A percentile compares a stretch with the other conserved stretches of the same genome.
These are phyloP conservation scores for Sugiyamaella novakii DNA, from an alignment of 1,139 yeast genomes.

Conservation along the genomic window DNA sequence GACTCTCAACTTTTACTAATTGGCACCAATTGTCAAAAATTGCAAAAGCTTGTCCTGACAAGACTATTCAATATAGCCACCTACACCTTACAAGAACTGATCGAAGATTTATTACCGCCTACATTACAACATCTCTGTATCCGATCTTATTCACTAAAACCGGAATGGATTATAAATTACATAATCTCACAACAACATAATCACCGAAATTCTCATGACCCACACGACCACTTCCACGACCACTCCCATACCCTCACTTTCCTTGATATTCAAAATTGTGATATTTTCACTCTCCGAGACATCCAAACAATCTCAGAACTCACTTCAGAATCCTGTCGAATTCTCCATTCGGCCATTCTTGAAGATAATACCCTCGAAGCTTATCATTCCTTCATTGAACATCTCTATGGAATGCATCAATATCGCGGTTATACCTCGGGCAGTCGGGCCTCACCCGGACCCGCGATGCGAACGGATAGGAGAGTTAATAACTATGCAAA, in stretches of 20 bases:
- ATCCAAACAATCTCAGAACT: constrained; percentile 18
- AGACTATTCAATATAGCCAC: constrained; percentile 14
- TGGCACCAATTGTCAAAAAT: constrained; percentile 8
- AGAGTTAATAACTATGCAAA: neutral
- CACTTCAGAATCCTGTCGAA: constrained; percentile 22
- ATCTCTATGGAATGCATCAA: constrained; percentile 18
- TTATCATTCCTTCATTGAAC: constrained; percentile 26
- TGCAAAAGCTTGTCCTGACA: constrained; percentile 5
- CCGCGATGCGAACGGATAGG: neutral
- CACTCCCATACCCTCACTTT: constrained; percentile 10
- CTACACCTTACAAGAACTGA: constrained; percentile 17
- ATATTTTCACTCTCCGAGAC: constrained; percentile 28
- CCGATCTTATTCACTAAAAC: constrained; percentile 21
- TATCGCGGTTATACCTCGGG: no score
- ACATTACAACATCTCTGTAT: constrained; percentile 21
- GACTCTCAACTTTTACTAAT: constrained; percentile 14
- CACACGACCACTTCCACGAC: constrained; percentile 1
- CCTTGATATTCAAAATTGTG: constrained; percentile 28
- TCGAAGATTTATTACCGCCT: constrained; percentile 19
- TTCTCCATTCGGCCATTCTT: constrained; percentile 29
- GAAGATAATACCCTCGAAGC: constrained; percentile 31
- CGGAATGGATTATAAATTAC: constrained; percentile 27
- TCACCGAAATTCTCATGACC: constrained; percentile 3
- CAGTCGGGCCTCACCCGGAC: no score
- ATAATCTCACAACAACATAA: constrained; percentile 18